Base-by-base conservation (phyloP, 768 basidiomycete genomes). In the Zangia roseola region DNA sequence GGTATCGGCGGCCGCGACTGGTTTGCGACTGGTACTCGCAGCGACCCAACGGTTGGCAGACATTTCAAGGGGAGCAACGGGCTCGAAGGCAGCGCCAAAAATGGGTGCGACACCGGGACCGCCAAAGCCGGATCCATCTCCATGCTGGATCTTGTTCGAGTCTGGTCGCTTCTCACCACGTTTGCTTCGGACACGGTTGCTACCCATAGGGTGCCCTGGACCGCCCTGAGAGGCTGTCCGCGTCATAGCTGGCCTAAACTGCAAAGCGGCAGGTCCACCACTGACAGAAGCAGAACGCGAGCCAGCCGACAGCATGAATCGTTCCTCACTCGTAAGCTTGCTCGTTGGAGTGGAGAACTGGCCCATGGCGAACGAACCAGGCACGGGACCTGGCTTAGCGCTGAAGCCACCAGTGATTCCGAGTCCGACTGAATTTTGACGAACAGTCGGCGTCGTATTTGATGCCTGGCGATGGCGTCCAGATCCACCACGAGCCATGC, bases 31-130 rank as follows among this genome's bases (percentile, higher is more conserved):
- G 21, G 58, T 59, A 46, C 69, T 74, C 2, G 13, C 17, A 2
- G 80, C 72, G 36, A 83, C 79, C 95, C 94, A 97, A 39, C 91
- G 82, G 65, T 95, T 93, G 20, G 81, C 86, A n/a, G 86, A 78
- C 8, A 73, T 55, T 59, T 88, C 83, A 6, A 98, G 78, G 6
- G 94, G 92, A 14, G 74, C 86, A 45, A 94, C 80, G 42, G 81
- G 83, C 52, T 93, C 92, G 33, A 82, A 40, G 2, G 64, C 63
- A 33, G 45, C 50, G 1, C 69, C 67, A n/a, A 62, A 17, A 2
- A 65, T 50, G 33, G 68, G 59, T 10, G 69, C 53, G 26, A 59
- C 57, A 42, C 70, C 71, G 6, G 60, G 49, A 3, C 37, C 47
- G 44, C 65, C 69, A 44, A 57, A 72, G 12, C 60, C 63, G 17